These are phyloP conservation scores for Syzygium syzygioides DNA, from an alignment of 441 rosid species.

Conservation along the genomic window DNA sequence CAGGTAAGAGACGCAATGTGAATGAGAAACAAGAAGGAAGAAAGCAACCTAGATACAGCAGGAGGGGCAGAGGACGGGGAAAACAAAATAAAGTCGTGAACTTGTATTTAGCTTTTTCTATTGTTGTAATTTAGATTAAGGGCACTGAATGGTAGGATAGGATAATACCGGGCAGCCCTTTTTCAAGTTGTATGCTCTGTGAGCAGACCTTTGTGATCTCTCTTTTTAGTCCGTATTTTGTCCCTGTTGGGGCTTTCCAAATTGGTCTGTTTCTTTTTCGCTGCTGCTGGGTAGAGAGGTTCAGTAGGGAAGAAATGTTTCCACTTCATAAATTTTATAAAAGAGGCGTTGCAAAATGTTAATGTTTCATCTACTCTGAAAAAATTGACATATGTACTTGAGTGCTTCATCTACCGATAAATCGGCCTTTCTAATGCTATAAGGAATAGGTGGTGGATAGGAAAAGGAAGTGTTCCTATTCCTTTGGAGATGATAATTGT, in stretches of 20 bases:
- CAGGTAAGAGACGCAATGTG: conserved; percentile 23
- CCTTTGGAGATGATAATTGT: not conserved
- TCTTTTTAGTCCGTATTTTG: not conserved
- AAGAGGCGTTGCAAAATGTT: not conserved
- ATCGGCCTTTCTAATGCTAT: not conserved
- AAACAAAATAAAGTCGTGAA: conserved; percentile 13
- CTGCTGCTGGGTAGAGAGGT: not conserved
- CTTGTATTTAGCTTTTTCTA: conserved; percentile 18
- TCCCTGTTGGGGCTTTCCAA: not conserved
- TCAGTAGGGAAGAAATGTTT: not conserved
- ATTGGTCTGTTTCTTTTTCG: not conserved
- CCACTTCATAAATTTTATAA: not conserved
- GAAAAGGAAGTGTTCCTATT: not conserved
- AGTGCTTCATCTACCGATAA: not conserved
- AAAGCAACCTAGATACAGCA: conserved; percentile 27
- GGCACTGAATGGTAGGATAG: not conserved
- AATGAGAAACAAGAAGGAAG: conserved; percentile 34
- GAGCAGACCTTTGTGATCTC: not conserved
- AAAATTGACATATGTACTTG: not conserved
- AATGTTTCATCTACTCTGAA: not conserved
- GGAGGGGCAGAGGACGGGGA: conserved; percentile 46
- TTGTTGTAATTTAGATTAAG: conserved; percentile 17
- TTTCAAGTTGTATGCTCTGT: not conserved
- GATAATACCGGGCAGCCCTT: not conserved
- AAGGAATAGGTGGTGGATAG: not conserved